A percentile compares a stretch with the other conserved stretches of the same genome.
phyloP scores from a whole-genome alignment of 805 yeast species.

The Metschnikowia reukaufii region DNA sequence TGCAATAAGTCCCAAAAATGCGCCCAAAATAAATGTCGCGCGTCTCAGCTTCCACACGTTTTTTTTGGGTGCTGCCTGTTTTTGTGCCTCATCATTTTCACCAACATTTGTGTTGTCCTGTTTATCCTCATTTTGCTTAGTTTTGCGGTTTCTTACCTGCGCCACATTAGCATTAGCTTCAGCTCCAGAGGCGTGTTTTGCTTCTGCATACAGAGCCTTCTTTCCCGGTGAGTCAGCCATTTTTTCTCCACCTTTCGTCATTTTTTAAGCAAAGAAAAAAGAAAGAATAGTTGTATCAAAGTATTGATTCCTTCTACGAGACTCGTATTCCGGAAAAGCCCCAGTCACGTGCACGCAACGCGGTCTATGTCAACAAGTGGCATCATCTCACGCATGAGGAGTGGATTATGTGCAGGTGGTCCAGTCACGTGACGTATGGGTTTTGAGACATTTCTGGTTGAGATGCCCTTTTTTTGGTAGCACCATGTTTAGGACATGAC shows the following conservation, averaged over 20 bases:
- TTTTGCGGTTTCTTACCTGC: slow-evolving; percentile 10
- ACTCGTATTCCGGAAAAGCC: background rate
- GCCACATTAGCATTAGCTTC: background rate
- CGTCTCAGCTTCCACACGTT: slow-evolving; percentile 51
- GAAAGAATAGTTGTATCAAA: too few species aligned
- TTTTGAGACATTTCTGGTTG: too few species aligned
- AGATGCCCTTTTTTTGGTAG: too few species aligned
- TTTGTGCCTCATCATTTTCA: background rate
- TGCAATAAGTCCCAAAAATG: slow-evolving; percentile 62
- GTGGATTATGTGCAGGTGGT: background rate
- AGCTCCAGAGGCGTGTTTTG: background rate
- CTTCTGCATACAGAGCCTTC: background rate
- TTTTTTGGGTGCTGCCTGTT: slow-evolving; percentile 9
- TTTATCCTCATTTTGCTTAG: background rate
- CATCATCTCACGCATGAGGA: background rate
- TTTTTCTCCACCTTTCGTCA: background rate
- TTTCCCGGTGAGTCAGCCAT: background rate
- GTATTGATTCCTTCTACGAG: too few species aligned
- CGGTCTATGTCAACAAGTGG: background rate
- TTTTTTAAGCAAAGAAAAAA: background rate
- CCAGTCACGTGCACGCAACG: background rate
- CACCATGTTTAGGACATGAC: too few species aligned
- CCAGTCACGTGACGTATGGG: background rate
- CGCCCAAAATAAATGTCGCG: slow-evolving; percentile 66
- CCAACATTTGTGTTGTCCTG: background rate